Evolutionary conservation across 768 basidiomycete species (phyloP), one percentile per base, ranked within the genome.

Genomic region (Mycena olivaceomarginata): DNA sequence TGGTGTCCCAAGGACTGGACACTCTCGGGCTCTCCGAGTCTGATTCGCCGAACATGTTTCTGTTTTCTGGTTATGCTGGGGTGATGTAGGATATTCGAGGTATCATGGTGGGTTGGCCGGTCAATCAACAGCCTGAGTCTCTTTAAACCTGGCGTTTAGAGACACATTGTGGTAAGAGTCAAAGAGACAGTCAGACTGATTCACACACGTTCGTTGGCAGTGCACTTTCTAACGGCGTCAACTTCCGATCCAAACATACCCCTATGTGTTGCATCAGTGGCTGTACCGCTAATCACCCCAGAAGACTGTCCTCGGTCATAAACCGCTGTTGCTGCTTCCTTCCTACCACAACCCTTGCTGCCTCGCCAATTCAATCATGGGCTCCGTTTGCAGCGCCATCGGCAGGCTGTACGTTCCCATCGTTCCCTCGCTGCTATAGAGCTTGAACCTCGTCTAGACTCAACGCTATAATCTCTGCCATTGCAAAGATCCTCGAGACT

Each of bases 1-100:
- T 87, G 48, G 89, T 89, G 84, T 96, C 95, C 96, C 96, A 97
- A 31, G 96, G 96, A 75, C 93, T 94, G 77, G 94, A 93, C 74
- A 93, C 94, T 41, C 94, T 90, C 51, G 94, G 93, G 83, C 93
- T 95, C 86, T 96, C 95, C 20, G 93, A 94, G 81, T 95, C 93
- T 71, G 91, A 92, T 89, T 96, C 96, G 63, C 95, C 94, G 81
- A 96, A 96, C 95, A 96, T 96, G 5, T 4, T 31, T 31, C 31
- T 31, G 31, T 67, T 72, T 66, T 11, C 18, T 16, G 20, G 39
- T 65, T 65, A 41, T 37, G 56, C 15, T 40, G 60, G 75, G 64
- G 59, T 51, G 67, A 83, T 75, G 83, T 60, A 74, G 79, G 84
- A 87, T 92, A 93, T 92, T 90, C 91, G 92, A 86, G 90, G 85